Conservation (phyloP, 441 rosid species). For the Populus hybrid region DNA sequence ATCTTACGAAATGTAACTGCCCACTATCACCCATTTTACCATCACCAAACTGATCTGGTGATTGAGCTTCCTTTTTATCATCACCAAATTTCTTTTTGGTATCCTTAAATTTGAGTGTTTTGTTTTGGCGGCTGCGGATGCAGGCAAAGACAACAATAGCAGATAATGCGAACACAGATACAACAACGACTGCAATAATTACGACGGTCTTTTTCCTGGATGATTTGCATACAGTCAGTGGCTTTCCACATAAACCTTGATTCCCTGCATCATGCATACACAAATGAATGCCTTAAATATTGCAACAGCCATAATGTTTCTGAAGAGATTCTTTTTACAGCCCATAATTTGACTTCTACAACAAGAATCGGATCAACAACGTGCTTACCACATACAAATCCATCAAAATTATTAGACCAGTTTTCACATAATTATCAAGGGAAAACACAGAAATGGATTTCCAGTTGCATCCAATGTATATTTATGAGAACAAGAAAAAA, state of each 20-base stretch:
- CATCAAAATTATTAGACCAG: not conserved
- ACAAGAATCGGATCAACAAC: not conserved
- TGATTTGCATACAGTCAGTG: constrained; percentile 49
- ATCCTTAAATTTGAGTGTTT: constrained; percentile 19
- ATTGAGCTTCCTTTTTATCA: constrained; percentile 13
- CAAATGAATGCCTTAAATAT: not conserved
- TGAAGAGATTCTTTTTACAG: not conserved
- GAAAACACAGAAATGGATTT: not conserved
- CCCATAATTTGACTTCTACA: not conserved
- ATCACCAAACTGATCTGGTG: constrained; percentile 5
- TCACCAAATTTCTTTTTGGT: constrained; percentile 21
- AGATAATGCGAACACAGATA: constrained; percentile 10
- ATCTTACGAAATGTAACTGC: constrained; percentile 48
- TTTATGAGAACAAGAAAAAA: not conserved
- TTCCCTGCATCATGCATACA: constrained; percentile 43
- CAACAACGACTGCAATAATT: constrained; percentile 27
- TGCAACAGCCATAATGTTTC: not conserved
- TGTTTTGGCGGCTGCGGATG: constrained; percentile 15
- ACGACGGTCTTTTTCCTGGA: constrained; percentile 30
- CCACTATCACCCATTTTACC: constrained; percentile 30
- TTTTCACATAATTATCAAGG: not conserved
- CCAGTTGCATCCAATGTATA: not conserved
- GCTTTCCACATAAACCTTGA: constrained; percentile 62
- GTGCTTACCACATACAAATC: not conserved
- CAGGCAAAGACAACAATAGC: constrained; percentile 15